These are phyloP conservation scores for Dioscorea zingiberensis DNA, from an alignment of 106 monocot species.

Conservation along the genomic window DNA sequence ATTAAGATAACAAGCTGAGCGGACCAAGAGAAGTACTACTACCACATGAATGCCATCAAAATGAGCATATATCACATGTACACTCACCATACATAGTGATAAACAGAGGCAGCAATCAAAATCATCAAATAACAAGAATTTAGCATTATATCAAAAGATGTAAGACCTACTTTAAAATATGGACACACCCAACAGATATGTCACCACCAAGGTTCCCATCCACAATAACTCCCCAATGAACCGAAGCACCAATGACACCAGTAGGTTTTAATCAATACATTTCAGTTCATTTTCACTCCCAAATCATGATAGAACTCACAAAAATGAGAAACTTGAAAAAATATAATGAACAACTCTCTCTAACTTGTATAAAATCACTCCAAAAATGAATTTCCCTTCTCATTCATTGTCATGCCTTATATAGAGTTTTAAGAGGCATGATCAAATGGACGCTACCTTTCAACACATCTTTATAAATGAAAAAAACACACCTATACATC, in stretches of 20 bases:
- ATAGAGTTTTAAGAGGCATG: too few species aligned
- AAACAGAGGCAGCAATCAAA: too few species aligned
- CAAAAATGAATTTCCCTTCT: too few species aligned
- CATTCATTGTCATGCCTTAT: too few species aligned
- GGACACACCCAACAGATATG: constrained; percentile 59
- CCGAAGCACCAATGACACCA: constrained; percentile 61
- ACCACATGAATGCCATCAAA: constrained; percentile 49
- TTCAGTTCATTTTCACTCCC: neutral
- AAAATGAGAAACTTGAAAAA: neutral
- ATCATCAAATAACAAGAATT: too few species aligned
- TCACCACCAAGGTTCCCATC: constrained; percentile 36
- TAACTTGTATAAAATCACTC: too few species aligned
- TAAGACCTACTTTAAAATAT: constrained; percentile 70
- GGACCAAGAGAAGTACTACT: constrained; percentile 49
- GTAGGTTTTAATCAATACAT: constrained; percentile 54
- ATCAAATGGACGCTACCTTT: too few species aligned
- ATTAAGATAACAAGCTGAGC: constrained; percentile 51
- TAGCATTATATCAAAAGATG: neutral
- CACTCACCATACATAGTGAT: too few species aligned
- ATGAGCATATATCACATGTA: neutral
- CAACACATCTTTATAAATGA: too few species aligned
- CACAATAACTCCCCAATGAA: constrained; percentile 50
- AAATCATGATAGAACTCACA: neutral
- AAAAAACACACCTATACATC: too few species aligned
- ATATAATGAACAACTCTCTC: constrained; percentile 33